A percentile compares a stretch with the other conserved stretches of the same genome.
Conservation (phyloP, 2,329 filamentous ascomycete species). For the Venturia pyrina region DNA sequence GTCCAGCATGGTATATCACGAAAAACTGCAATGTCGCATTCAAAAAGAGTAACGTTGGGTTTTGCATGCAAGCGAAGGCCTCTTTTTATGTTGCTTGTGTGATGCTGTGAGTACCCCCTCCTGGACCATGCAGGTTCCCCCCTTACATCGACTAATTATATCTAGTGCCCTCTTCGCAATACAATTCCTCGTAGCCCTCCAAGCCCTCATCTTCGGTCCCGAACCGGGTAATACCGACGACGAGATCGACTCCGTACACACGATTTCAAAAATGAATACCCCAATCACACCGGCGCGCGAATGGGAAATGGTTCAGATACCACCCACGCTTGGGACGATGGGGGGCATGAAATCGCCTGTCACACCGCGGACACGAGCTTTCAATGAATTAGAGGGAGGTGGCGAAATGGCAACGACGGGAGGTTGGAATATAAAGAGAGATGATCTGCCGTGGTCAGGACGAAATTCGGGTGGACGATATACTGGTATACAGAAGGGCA, state of each 20-base stretch:
- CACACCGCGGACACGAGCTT: slow-evolving; percentile 58
- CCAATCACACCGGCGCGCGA: slow-evolving; percentile 35
- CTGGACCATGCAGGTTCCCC: not conserved
- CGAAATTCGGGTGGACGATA: not conserved
- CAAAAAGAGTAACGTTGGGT: slow-evolving; percentile 41
- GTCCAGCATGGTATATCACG: slow-evolving; percentile 65
- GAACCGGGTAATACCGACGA: slow-evolving; percentile 20
- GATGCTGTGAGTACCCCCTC: slow-evolving; percentile 51
- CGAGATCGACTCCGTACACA: slow-evolving; percentile 29
- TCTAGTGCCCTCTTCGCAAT: not conserved
- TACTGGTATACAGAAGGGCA: not conserved
- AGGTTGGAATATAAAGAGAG: not conserved
- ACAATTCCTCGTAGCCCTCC: slow-evolving; percentile 49
- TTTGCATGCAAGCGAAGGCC: slow-evolving; percentile 59
- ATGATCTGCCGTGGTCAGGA: not conserved
- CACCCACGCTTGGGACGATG: slow-evolving; percentile 32
- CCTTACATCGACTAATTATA: not conserved
- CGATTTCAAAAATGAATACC: slow-evolving; percentile 36
- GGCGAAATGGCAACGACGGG: not conserved
- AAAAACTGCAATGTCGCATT: slow-evolving; percentile 56
- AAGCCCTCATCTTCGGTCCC: slow-evolving; percentile 45
- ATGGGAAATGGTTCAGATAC: slow-evolving; percentile 47
- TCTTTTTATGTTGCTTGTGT: slow-evolving; percentile 54
- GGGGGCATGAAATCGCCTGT: slow-evolving; percentile 27
- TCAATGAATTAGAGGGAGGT: slow-evolving; percentile 41